Conservation (phyloP, 495 filamentous ascomycete species). For the Podospora bellae-mahoneyi region DNA sequence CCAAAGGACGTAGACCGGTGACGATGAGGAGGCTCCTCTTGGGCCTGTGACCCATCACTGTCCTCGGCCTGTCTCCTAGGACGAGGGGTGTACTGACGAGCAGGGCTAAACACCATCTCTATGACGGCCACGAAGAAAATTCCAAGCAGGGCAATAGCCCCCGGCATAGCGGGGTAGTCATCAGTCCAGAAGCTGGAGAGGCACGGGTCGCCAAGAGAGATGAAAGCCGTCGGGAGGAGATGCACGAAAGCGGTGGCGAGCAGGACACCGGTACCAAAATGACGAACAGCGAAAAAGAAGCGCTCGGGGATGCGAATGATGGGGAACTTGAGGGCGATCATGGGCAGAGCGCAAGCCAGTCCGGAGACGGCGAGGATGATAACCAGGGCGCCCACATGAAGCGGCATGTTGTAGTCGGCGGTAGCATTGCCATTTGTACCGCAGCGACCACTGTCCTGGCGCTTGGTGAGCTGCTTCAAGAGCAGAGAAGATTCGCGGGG, state of each 20-base stretch:
- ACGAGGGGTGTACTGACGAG: slow-evolving; percentile 33
- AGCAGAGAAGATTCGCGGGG: slow-evolving; percentile 2
- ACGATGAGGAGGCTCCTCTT: neutral
- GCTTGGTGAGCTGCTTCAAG: slow-evolving; percentile 12
- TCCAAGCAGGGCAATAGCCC: slow-evolving; percentile 70
- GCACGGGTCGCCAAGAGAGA: slow-evolving; percentile 74
- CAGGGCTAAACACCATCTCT: slow-evolving; percentile 67
- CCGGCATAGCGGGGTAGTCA: slow-evolving; percentile 71
- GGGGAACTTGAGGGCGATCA: slow-evolving; percentile 50
- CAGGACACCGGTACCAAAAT: slow-evolving; percentile 81
- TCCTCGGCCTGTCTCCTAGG: neutral
- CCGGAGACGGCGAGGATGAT: slow-evolving; percentile 68
- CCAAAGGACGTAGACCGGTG: slow-evolving; percentile 3
- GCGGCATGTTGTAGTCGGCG: slow-evolving; percentile 60
- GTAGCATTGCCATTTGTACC: slow-evolving; percentile 13
- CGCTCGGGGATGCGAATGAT: slow-evolving; percentile 41
- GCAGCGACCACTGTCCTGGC: slow-evolving; percentile 17
- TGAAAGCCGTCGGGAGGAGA: slow-evolving; percentile 75
- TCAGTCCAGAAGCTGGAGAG: slow-evolving; percentile 71
- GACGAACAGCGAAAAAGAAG: slow-evolving; percentile 68
- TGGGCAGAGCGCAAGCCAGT: slow-evolving; percentile 56
- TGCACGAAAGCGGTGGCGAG: slow-evolving; percentile 89
- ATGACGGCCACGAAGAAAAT: slow-evolving; percentile 70
- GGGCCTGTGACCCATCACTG: neutral
- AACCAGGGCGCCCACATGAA: slow-evolving; percentile 72